These are phyloP conservation scores for Gracilariopsis chorda DNA, from an alignment of 23 red algal genomes.

Conservation along the genomic window DNA sequence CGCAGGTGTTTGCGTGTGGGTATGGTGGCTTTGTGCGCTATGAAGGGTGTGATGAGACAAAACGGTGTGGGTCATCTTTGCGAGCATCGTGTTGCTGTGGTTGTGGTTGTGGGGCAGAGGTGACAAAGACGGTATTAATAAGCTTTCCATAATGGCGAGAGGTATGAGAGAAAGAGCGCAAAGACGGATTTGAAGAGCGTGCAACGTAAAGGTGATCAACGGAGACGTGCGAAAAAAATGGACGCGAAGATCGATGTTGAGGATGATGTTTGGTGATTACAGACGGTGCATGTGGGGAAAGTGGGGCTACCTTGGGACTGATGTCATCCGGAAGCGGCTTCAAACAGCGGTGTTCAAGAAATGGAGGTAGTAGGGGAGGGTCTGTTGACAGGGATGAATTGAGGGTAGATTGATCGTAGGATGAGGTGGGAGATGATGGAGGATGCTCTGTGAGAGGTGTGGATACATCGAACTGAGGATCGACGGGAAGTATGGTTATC, in stretches of 20 bases:
- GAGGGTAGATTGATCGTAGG: conserved; percentile 17
- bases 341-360: conserved; percentile 2
- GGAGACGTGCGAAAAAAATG: conserved; percentile 48
- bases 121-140: conserved; percentile 46
- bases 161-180: conserved; percentile 35
- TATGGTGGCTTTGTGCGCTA: too few relatives aligned
- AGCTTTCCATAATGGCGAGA: conserved; percentile 32
- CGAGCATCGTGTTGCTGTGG: too few relatives aligned
- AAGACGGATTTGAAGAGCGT: not conserved
- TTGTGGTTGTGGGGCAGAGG: too few relatives aligned
- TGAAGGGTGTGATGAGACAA: too few relatives aligned
- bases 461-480: conserved; percentile 33
- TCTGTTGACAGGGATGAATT: conserved; percentile 12
- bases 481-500: not conserved
- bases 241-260: not conserved
- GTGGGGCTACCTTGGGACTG: not conserved
- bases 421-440: conserved; percentile 12
- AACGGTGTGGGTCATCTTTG: too few relatives aligned
- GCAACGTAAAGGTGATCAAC: conserved; percentile 55
- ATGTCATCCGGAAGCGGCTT: conserved; percentile 49
- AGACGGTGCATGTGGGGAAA: not conserved
- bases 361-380: conserved; percentile 25
- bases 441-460: not conserved
- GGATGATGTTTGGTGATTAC: not conserved
- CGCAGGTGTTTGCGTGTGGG: too few relatives aligned